Evolutionary conservation across 2,329 filamentous ascomycete species (phyloP).

Genomic region (Phialophora macrospora): DNA sequence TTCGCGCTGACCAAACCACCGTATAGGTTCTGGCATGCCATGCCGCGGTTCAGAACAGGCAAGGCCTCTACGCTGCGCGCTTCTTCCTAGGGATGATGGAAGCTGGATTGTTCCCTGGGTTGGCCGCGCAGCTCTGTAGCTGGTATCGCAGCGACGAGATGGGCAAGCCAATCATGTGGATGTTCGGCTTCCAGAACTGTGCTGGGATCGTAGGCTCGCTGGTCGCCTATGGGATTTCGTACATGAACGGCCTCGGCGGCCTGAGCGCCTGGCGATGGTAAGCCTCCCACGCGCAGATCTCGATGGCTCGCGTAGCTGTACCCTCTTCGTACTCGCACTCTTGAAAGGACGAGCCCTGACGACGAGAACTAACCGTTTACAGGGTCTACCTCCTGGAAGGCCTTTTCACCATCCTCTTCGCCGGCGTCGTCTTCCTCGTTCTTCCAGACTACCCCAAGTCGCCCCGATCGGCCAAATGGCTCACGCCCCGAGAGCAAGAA

Average conservation of each 20-base stretch:
- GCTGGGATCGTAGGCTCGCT: conserved; percentile 46
- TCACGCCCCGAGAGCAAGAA: conserved; percentile 53
- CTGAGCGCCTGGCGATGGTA: conserved; percentile 40
- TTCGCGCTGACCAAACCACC: conserved; percentile 9
- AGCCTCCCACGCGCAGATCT: conserved; percentile 3
- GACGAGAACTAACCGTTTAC: conserved; percentile 1
- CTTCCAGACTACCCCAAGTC: conserved; percentile 55
- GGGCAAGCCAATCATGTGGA: conserved; percentile 50
- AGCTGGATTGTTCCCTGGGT: conserved; percentile 52
- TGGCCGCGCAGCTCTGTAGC: conserved; percentile 51
- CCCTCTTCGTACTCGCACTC: neutral
- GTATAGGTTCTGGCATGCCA: conserved; percentile 43
- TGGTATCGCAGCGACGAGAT: conserved; percentile 57
- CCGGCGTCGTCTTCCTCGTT: conserved; percentile 46
- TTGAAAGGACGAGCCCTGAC: neutral
- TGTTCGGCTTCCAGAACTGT: conserved; percentile 49
- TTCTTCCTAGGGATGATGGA: conserved; percentile 53
- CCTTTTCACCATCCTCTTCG: conserved; percentile 50
- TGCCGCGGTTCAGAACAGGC: conserved; percentile 48
- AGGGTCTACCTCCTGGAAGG: conserved; percentile 55
- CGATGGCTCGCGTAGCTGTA: too few species aligned
- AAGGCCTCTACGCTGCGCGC: conserved; percentile 47
- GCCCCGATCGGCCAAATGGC: conserved; percentile 51
- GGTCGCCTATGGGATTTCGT: conserved; percentile 40
- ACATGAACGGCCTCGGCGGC: conserved; percentile 37